Percentiles rank a stretch among this genome's conserved stretches.
These are phyloP conservation scores for Pseudognaphalium luteoalbum DNA, from an alignment of 129 eudicot species.

Conservation along the genomic window DNA sequence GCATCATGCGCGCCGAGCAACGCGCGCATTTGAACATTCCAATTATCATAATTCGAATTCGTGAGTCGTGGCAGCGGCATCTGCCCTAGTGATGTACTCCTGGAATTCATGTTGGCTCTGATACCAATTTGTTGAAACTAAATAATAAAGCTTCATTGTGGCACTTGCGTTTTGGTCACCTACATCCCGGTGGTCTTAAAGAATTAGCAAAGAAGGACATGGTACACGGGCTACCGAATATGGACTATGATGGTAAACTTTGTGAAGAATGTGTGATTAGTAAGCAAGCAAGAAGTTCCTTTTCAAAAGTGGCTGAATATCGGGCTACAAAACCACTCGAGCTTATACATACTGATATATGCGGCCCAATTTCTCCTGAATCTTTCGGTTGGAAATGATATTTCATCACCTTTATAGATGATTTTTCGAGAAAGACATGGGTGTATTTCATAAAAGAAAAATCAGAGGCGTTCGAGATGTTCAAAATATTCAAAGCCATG, in stretches of 20 bases:
- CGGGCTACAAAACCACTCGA: neutral
- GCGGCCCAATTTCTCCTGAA: neutral
- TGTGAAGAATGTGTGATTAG: neutral
- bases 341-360: neutral
- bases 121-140: no score
- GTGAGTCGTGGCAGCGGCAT: no score
- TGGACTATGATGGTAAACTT: neutral
- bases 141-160: neutral
- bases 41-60: no score
- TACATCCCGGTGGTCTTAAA: neutral
- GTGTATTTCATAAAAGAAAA: neutral
- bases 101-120: no score
- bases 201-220: neutral
- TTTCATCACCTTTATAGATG: neutral
- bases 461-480: neutral
- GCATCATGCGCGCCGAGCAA: no score
- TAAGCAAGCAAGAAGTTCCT: slow-evolving; percentile 3
- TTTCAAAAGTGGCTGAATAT: neutral
- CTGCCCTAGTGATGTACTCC: no score
- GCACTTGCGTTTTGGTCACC: neutral
- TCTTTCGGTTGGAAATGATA: slow-evolving; percentile 4
- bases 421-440: neutral
- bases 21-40: no score
- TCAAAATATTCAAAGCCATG: neutral
- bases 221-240: neutral